Base-by-base conservation (phyloP, 345 rosid species). In the Citrus australasica region DNA sequence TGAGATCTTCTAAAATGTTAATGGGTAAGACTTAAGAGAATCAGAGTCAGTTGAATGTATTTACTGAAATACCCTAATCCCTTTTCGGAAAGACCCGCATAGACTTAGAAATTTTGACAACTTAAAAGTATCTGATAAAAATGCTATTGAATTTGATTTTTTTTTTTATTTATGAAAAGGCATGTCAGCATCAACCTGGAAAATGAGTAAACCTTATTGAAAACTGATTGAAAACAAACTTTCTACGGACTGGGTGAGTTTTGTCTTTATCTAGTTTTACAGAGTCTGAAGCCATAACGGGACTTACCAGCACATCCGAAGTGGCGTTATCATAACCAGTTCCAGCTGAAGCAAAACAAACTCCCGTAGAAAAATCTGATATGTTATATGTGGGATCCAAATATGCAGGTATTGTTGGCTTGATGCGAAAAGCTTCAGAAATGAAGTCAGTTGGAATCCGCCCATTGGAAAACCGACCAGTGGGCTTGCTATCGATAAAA, bases 261-360 rank as follows among this genome's bases (percentile, higher is more conserved):
- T 33, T 76, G 53, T 4, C 40, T 48, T n/a, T 65, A 38, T 37
- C 33, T 30, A 65, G n/a, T 22, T 8, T 65, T 13, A 22, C 9
- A 40, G 38, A 65, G 35, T 42, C 72, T 59, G 33, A 25, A 42
- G 76, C 33, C 69, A 72, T 46, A 27, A 38, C 75, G 59, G 46
- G 68, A 89, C 94, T 90, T 89, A 94, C 98, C 37, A 91, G 81
- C 73, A 92, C 92, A 78, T 76, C 63, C 67, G 96, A 79, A 68
- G 97, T 94, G 60, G 91, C 90, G 83, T 91, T 91, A 71, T 94
- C 98, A 70, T 88, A 89, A 75, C 98, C 96, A 9, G 96, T 92
- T 79, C 98, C 97, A 9, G 98, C 95, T 55, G 98, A 94, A 75
- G 98, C 98, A 67, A 94, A 94, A 76, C 91, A 90, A 75, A 94